Evolutionary conservation across 2,329 filamentous ascomycete species (phyloP), one percentile per base, ranked within the genome.

Genomic region (Nigrospora oryzae): DNA sequence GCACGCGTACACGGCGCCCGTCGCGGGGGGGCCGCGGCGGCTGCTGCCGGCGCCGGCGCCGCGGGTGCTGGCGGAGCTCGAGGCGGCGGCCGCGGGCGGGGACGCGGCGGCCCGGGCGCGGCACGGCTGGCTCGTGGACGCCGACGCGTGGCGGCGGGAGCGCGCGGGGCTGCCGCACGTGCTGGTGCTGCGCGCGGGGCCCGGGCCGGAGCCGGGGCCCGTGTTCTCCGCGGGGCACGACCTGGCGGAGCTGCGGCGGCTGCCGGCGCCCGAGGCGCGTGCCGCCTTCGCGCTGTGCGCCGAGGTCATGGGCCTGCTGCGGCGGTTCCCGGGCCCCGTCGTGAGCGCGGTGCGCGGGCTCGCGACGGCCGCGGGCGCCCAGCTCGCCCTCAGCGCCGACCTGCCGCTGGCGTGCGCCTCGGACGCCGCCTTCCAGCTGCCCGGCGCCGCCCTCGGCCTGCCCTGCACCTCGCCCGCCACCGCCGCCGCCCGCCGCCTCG

Each of bases 181-280:
- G 5, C 53, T 65, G 11, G 57, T 65, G 36, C 53, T 64, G 11
- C 61, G 61, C 43, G 53, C 47, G 39, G 23, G 45, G 11, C 17
- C 32, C 5, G 32, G 15, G n/a, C 33, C 40, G 2, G 2, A 2
- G 23, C 23, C 23, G 23, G 55, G 54, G 11, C 56, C 54, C 11
- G 55, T 62, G 32, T 64, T 64, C 47, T 52, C 54, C 45, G 55
- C 60, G 0, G 61, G 61, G 36, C 59, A 64, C 44, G 59, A 63
- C 47, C 53, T 63, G 3, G 42, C 49, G 8, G 58, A 64, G 40
- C 46, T 63, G 7, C 42, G 48, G 7, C 23, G 39, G 0, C 47
- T 54, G 23, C 16, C 23, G 11, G 32, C 11, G 31, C 30, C 3
- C 28, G 40, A 2, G 35, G 23, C 2, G 41, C 32, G 47, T 3